Percentiles rank a stretch among this genome's conserved stretches.
Evolutionary conservation across 208 protist species (phyloP).

Genomic region (Endotrypanum monterogeii): DNA sequence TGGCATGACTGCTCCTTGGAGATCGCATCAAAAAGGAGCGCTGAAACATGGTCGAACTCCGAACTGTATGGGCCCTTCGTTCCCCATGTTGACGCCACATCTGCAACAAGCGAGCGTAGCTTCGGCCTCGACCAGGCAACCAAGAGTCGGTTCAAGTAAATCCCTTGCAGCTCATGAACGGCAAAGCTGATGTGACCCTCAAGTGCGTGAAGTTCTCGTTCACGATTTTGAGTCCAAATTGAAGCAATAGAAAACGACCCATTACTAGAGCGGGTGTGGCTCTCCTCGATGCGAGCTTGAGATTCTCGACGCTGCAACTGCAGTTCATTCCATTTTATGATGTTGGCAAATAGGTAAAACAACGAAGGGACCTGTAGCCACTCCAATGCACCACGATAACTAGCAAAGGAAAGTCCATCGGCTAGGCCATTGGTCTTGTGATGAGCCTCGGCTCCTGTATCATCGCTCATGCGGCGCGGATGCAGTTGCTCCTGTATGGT

Average conservation of each 20-base stretch:
- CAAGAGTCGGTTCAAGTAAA: constrained; percentile 45
- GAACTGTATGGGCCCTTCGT: constrained; percentile 38
- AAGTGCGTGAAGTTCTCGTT: constrained; percentile 31
- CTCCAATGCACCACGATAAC: constrained; percentile 26
- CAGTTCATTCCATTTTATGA: constrained; percentile 68
- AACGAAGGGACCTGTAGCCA: constrained; percentile 68
- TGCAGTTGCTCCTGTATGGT: constrained; percentile 2
- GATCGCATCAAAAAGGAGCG: constrained; percentile 52
- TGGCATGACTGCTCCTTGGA: constrained; percentile 40
- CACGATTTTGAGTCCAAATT: constrained; percentile 19
- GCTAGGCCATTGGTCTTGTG: background rate
- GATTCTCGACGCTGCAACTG: constrained; percentile 25
- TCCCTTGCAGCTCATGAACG: constrained; percentile 44
- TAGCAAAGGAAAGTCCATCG: constrained; percentile 16
- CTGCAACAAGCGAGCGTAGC: constrained; percentile 34
- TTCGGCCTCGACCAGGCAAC: constrained; percentile 51
- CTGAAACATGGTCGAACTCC: constrained; percentile 53
- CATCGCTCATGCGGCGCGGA: background rate
- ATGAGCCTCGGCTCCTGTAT: background rate
- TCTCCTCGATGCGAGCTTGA: constrained; percentile 9
- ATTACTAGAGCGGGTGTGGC: constrained; percentile 9
- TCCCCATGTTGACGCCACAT: constrained; percentile 52
- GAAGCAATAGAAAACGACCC: constrained; percentile 25
- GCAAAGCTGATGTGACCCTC: constrained; percentile 41
- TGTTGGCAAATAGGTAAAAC: constrained; percentile 63